These are phyloP conservation scores for Chara braunii DNA, from an alignment of 139 green algal genomes.

Conservation along the genomic window DNA sequence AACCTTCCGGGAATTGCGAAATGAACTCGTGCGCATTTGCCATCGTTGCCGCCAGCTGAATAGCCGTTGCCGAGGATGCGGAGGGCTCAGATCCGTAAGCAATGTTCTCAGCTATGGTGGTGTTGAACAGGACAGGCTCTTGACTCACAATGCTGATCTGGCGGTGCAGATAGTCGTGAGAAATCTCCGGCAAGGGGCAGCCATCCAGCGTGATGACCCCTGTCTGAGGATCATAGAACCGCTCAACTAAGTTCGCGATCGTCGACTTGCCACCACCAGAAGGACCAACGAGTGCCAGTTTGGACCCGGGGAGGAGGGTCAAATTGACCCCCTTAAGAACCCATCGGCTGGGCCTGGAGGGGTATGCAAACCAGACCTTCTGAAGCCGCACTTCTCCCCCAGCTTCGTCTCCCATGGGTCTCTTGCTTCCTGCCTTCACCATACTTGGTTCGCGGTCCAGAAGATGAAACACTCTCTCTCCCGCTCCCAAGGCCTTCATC, in stretches of 20 bases:
- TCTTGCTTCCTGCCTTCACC: slow-evolving; percentile 11
- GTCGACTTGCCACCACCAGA: slow-evolving; percentile 45
- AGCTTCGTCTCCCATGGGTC: slow-evolving; percentile 3
- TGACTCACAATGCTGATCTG: slow-evolving; percentile 46
- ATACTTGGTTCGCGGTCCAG: slow-evolving; percentile 19
- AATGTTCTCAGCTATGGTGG: slow-evolving; percentile 82
- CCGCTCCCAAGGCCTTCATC: slow-evolving; percentile 24
- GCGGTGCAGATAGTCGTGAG: slow-evolving; percentile 26
- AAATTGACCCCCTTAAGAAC: slow-evolving; percentile 36
- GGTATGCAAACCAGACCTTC: slow-evolving; percentile 40
- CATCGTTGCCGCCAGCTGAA: slow-evolving; percentile 45
- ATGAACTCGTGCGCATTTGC: slow-evolving; percentile 74
- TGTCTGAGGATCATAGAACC: slow-evolving; percentile 71
- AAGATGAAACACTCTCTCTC: slow-evolving; percentile 29
- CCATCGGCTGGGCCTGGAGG: slow-evolving; percentile 26
- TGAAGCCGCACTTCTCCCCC: slow-evolving; percentile 17
- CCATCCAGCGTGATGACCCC: slow-evolving; percentile 13
- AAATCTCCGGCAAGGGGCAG: slow-evolving; percentile 21
- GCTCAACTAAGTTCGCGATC: slow-evolving; percentile 83
- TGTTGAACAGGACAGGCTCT: slow-evolving; percentile 67
- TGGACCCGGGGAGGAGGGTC: not conserved
- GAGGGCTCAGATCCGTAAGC: slow-evolving; percentile 41
- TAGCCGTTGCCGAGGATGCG: slow-evolving; percentile 5
- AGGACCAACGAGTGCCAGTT: slow-evolving; percentile 20
- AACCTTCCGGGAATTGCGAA: slow-evolving; percentile 49